Base-by-base conservation (phyloP, 2,329 filamentous ascomycete species). In the Sporothrix luriei region DNA sequence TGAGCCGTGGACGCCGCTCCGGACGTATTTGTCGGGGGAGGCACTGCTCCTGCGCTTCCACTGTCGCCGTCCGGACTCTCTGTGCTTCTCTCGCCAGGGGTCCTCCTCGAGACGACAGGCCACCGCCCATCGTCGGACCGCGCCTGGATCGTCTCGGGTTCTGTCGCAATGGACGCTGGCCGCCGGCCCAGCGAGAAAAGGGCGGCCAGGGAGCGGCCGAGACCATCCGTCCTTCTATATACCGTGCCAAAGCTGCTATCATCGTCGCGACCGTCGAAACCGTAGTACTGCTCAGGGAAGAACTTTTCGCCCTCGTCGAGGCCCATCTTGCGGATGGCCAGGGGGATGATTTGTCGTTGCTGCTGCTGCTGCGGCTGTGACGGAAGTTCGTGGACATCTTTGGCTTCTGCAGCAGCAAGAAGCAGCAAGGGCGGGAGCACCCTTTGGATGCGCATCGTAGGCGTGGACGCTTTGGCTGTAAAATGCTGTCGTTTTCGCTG, bases 241-340 rank as follows among this genome's bases (percentile, higher is more conserved):
- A 24, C 4, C 38, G 40, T 3, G 7, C 29, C 52, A n/a, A n/a
- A 21, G 54, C 43, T 40, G 16, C 13, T 38, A 3, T 38, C 57
- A 0, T 57, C 33, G 16, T 26, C 66, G 48, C 10, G 26, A 66
- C 64, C 55, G 62, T 73, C 71, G 38, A 73, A 76, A 74, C 87
- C 87, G 73, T 81, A 83, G 73, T 83, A 89, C 77, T 92, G 90
- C 57, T 91, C 85, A 69, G 89, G 81, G 73, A 89, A 87, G 76
- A 94, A 90, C 83, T 92, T 95, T 76, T 92, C 90, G 71, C 86
- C 86, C 65, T 87, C 85, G 76, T 93, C 88, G 5, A 83, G 83
- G 61, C 87, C 83, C 86, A 94, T 91, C 76, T 93, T 93, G 76
- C 86, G 87, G 68, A 94, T 83, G 0, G 87, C 91, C 1, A 86